Percentiles rank a stretch among this genome's conserved stretches.
Evolutionary conservation across 2,329 filamentous ascomycete genomes (phyloP).

Genomic region (Fusarium continuum): DNA sequence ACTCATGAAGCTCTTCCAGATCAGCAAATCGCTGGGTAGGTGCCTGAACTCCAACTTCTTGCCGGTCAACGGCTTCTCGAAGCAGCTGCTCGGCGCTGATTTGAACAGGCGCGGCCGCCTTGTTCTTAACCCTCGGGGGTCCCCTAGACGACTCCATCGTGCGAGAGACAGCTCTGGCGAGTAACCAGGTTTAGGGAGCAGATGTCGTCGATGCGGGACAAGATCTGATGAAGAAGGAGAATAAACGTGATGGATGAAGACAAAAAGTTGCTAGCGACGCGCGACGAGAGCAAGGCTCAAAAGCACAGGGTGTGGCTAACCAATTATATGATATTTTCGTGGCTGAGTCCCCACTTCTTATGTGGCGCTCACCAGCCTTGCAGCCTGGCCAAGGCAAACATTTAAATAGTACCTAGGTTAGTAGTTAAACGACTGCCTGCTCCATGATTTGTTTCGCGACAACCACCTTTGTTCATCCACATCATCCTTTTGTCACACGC

Average conservation of each 20-base stretch:
- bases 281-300: conserved; percentile 42
- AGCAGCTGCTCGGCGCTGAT: conserved; percentile 98
- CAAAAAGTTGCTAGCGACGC: conserved; percentile 26
- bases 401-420: no score
- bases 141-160: conserved; percentile 90
- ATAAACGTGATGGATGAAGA: conserved; percentile 20
- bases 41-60: conserved; percentile 86
- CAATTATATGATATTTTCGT: not conserved
- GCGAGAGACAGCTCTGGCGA: conserved; percentile 21
- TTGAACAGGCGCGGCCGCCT: conserved; percentile 88
- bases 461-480: conserved; percentile 14
- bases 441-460: conserved; percentile 22
- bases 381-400: conserved; percentile 36
- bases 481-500: conserved; percentile 10
- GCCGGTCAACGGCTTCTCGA: conserved; percentile 94
- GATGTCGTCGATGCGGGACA: not conserved
- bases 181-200: not conserved
- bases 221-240: not conserved
- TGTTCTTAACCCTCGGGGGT: conserved; percentile 97
- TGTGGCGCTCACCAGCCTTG: conserved; percentile 44
- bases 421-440: conserved; percentile 14
- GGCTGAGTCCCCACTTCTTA: not conserved
- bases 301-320: conserved; percentile 37
- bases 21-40: conserved; percentile 96
- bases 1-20: conserved; percentile 97